Base-by-base conservation (phyloP, 768 basidiomycete genomes). In the Amanita exitialis region DNA sequence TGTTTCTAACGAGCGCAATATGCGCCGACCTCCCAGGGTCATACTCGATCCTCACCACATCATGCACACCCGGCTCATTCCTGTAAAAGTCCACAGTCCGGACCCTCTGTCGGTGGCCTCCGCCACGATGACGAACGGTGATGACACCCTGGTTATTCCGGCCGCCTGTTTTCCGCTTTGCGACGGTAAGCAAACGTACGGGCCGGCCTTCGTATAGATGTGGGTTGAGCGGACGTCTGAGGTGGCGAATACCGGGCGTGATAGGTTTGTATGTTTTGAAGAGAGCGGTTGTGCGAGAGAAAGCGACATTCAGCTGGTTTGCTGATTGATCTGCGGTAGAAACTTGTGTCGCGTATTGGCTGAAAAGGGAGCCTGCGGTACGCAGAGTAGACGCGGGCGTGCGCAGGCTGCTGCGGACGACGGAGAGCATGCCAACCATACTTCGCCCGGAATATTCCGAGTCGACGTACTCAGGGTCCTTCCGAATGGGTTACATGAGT, bases 1-100 rank as follows among this genome's bases (percentile, higher is more conserved):
- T 72, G 61, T 79, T 83, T 62, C 75, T 75, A 61, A 97, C 62
- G 53, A 99, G 77, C 2, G 96, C 95, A 61, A 99, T 95, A 64
- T 99, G 96, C 6, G 90, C 91, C 32, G 84, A 88, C 39, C 96
- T 77, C 3, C 88, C 88, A 0, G 96, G 96, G 71, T 98, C 96
- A 61, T 95, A 99, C 69, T 98, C 96, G 57, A 99, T 90, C 43
- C 96, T 79, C 3, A 94, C 77, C 41, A 98, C 92, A 57, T 94
- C 89, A 60, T 90, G 88, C 32, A 83, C 69, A 7, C 95, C 95
- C 1, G 79, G 72, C 53, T 83, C 82, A n/a, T 69, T 67, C 49
- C 96, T 78, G 64, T 73, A 68, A 61, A 95, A 98, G 66, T 99
- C 96, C 49, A 99, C 68, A 35, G 81, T 74, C 27, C 96, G 83